phyloP scores from a whole-genome alignment of 331 rosid genomes.

The Spiraea crenata region DNA sequence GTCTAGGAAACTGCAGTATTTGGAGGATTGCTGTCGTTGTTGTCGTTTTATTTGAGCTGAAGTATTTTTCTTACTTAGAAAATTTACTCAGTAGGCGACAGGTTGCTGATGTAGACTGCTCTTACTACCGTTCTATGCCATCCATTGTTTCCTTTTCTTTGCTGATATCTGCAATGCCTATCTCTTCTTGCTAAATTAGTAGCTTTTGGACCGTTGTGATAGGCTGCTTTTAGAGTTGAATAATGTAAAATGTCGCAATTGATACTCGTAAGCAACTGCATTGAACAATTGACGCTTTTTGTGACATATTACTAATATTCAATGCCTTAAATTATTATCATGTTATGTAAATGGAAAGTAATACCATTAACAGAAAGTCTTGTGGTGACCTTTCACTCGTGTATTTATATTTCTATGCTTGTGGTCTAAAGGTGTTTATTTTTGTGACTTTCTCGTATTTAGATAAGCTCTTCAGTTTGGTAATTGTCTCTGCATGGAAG shows the following conservation, averaged over 20 bases:
- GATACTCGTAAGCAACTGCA: not conserved
- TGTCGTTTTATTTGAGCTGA: constrained; percentile 6
- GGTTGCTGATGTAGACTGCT: not conserved
- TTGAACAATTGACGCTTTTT: not conserved
- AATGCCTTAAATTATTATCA: not conserved
- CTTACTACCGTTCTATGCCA: not conserved
- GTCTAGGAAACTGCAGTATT: not conserved
- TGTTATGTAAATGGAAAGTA: not conserved
- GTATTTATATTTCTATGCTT: not conserved
- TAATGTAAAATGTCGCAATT: not conserved
- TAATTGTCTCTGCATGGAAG: constrained; percentile 2
- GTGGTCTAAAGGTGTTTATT: not conserved
- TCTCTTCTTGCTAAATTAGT: constrained; percentile 5
- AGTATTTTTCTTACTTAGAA: not conserved
- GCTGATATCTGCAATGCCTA: not conserved
- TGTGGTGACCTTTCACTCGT: not conserved
- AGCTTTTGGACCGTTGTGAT: not conserved
- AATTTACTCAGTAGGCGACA: not conserved
- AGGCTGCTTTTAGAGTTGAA: not conserved
- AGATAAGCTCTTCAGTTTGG: not conserved
- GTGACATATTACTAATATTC: not conserved
- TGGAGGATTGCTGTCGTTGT: constrained; percentile 10
- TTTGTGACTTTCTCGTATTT: not conserved
- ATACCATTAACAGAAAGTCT: not conserved
- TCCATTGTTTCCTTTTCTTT: not conserved